A percentile compares a stretch with the other conserved stretches of the same genome.
Evolutionary conservation across 345 rosid species (phyloP).

Genomic region (Rhodamnia argentea): DNA sequence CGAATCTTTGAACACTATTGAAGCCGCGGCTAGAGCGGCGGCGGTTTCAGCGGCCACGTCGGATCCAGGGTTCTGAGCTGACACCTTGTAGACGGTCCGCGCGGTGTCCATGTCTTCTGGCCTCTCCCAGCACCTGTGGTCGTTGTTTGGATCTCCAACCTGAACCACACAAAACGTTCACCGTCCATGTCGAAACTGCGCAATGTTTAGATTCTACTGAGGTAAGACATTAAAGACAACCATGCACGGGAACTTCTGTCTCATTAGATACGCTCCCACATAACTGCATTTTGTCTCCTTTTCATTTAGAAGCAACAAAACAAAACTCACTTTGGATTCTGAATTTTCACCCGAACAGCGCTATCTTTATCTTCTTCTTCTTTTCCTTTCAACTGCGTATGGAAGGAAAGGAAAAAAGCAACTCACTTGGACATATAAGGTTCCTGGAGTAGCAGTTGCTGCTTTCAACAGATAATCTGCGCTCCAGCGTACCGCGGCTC

Average conservation of each 20-base stretch:
- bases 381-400: not conserved
- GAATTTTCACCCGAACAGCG: not conserved
- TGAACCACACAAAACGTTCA: slow-evolving; percentile 6
- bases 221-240: not conserved
- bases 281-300: not conserved
- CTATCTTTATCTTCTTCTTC: not conserved
- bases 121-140: slow-evolving; percentile 71
- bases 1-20: slow-evolving; percentile 52
- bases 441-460: slow-evolving; percentile 42
- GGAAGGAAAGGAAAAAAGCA: not conserved
- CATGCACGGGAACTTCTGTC: not conserved
- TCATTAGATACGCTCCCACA: not conserved
- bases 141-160: slow-evolving; percentile 69
- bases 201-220: not conserved
- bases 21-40: slow-evolving; percentile 73
- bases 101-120: slow-evolving; percentile 79
- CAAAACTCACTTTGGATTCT: not conserved
- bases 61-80: slow-evolving; percentile 54
- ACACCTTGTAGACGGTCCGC: slow-evolving; percentile 50
- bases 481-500: slow-evolving; percentile 58
- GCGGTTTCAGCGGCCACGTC: slow-evolving; percentile 82
- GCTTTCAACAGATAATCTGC: slow-evolving; percentile 62
- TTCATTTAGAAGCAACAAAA: not conserved
- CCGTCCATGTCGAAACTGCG: not conserved
- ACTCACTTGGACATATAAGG: slow-evolving; percentile 57